Evolutionary conservation across 2,329 filamentous ascomycete species (phyloP).

Genomic region (Lachnellula occidentalis): DNA sequence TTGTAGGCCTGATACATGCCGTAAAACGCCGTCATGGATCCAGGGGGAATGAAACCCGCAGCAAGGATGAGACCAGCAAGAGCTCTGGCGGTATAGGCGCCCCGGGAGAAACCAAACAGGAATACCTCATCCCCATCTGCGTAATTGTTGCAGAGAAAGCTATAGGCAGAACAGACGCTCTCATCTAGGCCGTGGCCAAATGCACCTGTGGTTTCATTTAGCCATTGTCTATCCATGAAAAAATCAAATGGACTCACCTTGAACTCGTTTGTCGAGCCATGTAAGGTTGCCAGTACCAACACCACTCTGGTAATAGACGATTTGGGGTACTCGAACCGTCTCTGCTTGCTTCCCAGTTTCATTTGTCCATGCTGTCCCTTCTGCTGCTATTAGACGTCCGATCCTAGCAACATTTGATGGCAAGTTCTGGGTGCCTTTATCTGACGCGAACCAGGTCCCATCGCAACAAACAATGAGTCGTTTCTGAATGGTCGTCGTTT

Average conservation of each 20-base stretch:
- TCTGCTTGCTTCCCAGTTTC: background rate
- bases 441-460: conserved; percentile 3
- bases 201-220: background rate
- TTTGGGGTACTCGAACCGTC: background rate
- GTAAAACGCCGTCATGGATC: background rate
- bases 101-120: conserved; percentile 34
- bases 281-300: conserved; percentile 1
- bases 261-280: background rate
- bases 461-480: conserved; percentile 7
- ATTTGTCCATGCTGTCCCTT: background rate
- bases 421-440: conserved; percentile 1
- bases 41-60: background rate
- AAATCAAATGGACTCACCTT: background rate
- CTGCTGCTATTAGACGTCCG: background rate
- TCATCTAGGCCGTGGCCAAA: conserved; percentile 7
- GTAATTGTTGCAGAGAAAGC: conserved; percentile 33
- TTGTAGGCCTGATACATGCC: background rate
- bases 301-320: conserved; percentile 6
- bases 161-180: conserved; percentile 27
- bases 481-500: background rate
- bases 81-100: conserved; percentile 34
- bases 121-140: conserved; percentile 1
- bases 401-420: conserved; percentile 6
- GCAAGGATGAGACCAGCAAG: conserved; percentile 28
- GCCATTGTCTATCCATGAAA: background rate